Base-by-base conservation (phyloP, 768 basidiomycete genomes). In the Ramaria sp. region DNA sequence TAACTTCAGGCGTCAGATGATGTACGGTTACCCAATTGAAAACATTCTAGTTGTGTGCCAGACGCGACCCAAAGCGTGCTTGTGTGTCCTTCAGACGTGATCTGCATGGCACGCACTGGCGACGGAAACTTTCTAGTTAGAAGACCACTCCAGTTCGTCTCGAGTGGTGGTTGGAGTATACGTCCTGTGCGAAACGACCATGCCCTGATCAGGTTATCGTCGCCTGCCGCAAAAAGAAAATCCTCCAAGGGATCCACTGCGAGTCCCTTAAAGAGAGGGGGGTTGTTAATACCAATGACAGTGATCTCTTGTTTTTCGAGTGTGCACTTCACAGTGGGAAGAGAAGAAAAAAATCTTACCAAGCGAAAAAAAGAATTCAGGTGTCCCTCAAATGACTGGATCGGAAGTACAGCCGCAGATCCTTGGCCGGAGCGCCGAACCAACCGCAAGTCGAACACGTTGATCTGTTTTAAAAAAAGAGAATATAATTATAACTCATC, bases 221-320 rank as follows among this genome's bases (percentile, higher is more conserved):
- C 75, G 9, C 85, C 85, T 0, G 82, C 82, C 8, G 82, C 81
- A 56, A 85, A 85, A 16, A 90, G 61, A 48, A 82, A 75, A 27
- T 77, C 70, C 47, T 82, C 71, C 7, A 64, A 57, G 0, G 79
- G 75, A 58, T 87, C 84, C 16, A 78, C 61, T 1, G 76, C 69
- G 5, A 86, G 70, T 5, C 85, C 85, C 86, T 88, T 60, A 1
- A 25, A 44, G 45, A 6, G 32, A 34, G 22, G 43, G 38, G 39
- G 27, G 30, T 22, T 18, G n/a, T n/a, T n/a, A n/a, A n/a, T n/a
- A n/a, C n/a, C n/a, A n/a, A n/a, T n/a, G n/a, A n/a, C n/a, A n/a
- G n/a, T n/a, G n/a, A n/a, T n/a, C n/a, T n/a, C n/a, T n/a, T n/a
- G n/a, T n/a, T n/a, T n/a, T n/a, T n/a, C n/a, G n/a, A n/a, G n/a